Conservation (phyloP, 2,329 filamentous ascomycete genomes). For the Colletotrichum liaoningense region DNA sequence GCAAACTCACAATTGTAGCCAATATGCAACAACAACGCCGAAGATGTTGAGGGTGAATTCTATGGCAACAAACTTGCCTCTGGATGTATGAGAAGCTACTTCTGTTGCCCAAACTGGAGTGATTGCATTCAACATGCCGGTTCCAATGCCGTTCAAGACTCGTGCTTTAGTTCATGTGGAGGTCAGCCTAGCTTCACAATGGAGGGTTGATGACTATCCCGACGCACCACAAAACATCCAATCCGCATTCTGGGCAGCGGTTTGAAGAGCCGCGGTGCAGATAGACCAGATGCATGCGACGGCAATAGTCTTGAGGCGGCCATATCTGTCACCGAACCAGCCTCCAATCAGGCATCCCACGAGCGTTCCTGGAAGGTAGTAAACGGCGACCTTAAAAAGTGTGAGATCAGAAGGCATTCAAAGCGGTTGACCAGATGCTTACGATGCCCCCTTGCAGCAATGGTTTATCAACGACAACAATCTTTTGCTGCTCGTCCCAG, state of each 20-base stretch:
- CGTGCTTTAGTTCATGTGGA: too few species aligned
- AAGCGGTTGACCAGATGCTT: slow-evolving; percentile 58
- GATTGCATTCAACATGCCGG: slow-evolving; percentile 77
- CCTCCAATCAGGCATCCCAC: slow-evolving; percentile 73
- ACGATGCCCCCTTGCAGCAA: slow-evolving; percentile 74
- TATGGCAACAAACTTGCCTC: slow-evolving; percentile 77
- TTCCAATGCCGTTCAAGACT: slow-evolving; percentile 73
- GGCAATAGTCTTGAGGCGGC: slow-evolving; percentile 73
- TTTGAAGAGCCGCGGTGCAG: slow-evolving; percentile 72
- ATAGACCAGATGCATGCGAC: slow-evolving; percentile 68
- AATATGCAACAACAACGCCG: slow-evolving; percentile 61
- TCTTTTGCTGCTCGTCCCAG: slow-evolving; percentile 57
- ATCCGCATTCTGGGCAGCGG: slow-evolving; percentile 71
- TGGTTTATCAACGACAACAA: slow-evolving; percentile 61
- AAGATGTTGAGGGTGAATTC: slow-evolving; percentile 75
- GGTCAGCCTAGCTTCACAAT: too few species aligned
- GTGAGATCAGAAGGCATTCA: slow-evolving; percentile 34
- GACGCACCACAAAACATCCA: slow-evolving; percentile 73
- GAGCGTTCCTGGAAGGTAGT: slow-evolving; percentile 67
- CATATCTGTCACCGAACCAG: slow-evolving; percentile 71
- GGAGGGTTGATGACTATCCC: too few species aligned
- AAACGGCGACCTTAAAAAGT: slow-evolving; percentile 40
- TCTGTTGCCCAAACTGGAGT: slow-evolving; percentile 80
- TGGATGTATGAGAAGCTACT: slow-evolving; percentile 73
- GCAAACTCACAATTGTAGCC: slow-evolving; percentile 60